Evolutionary conservation across 345 rosid genomes (phyloP).

Genomic region (Cardamine occulta): DNA sequence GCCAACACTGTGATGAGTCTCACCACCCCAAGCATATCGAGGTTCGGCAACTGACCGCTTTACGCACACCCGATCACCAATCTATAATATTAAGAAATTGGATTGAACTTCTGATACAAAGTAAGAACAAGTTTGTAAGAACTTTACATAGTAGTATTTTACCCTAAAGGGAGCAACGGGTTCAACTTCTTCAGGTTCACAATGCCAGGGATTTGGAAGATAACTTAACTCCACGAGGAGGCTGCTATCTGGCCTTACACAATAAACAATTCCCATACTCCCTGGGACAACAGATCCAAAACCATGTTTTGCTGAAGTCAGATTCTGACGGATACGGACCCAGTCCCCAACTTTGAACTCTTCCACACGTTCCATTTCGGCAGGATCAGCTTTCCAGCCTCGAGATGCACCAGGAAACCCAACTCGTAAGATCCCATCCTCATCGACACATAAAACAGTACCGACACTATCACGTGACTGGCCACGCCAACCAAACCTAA

Average conservation of each 20-base stretch:
- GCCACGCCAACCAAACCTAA: slow-evolving; percentile 94
- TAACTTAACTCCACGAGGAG: slow-evolving; percentile 86
- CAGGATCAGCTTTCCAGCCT: slow-evolving; percentile 99
- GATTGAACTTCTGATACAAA: slow-evolving; percentile 18
- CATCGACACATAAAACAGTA: slow-evolving; percentile 95
- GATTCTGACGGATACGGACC: slow-evolving; percentile 96
- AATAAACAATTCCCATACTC: slow-evolving; percentile 92
- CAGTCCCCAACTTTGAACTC: slow-evolving; percentile 99
- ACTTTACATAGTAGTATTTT: slow-evolving; percentile 34
- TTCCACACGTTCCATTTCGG: slow-evolving; percentile 99
- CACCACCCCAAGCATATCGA: slow-evolving; percentile 99
- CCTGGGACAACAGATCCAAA: slow-evolving; percentile 94
- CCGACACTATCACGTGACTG: slow-evolving; percentile 92
- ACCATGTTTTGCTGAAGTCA: slow-evolving; percentile 91
- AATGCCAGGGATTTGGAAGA: slow-evolving; percentile 89
- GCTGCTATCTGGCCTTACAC: slow-evolving; percentile 95
- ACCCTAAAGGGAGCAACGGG: slow-evolving; percentile 89
- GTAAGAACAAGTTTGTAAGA: slow-evolving; percentile 26
- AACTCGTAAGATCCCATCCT: slow-evolving; percentile 98
- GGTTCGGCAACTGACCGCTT: slow-evolving; percentile 99
- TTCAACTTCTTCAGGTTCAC: slow-evolving; percentile 99
- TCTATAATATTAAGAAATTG: slow-evolving; percentile 57
- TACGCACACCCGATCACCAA: slow-evolving; percentile 90
- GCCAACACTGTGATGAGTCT: slow-evolving; percentile 99
- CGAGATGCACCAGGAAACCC: slow-evolving; percentile 99